A percentile compares a stretch with the other conserved stretches of the same genome.
Evolutionary conservation across 768 basidiomycete species (phyloP).

Genomic region (Peribolospora baueri): DNA sequence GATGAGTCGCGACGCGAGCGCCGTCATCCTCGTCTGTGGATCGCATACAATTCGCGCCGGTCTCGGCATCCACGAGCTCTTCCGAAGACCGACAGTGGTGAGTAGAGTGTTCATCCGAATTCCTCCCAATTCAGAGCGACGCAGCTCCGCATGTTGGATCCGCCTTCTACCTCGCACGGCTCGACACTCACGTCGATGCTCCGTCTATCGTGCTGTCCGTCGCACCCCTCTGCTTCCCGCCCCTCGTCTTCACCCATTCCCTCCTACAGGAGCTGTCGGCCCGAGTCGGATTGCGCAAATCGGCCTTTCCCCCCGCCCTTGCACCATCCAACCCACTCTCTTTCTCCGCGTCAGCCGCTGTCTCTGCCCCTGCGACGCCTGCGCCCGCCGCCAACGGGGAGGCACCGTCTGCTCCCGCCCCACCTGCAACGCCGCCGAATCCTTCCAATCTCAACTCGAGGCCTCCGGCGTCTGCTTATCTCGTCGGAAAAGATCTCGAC

Average conservation of each 20-base stretch:
- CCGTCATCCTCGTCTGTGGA: slow-evolving; percentile 58
- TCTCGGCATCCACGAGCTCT: slow-evolving; percentile 52
- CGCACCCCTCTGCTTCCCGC: slow-evolving; percentile 1
- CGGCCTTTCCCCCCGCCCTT: slow-evolving; percentile 6
- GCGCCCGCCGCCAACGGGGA: neutral
- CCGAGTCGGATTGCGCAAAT: slow-evolving; percentile 45
- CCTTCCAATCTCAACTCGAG: neutral
- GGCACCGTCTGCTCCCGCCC: neutral
- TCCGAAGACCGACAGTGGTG: slow-evolving; percentile 52
- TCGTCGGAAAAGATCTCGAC: slow-evolving; percentile 57
- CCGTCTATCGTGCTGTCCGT: neutral
- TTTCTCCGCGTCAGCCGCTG: neutral
- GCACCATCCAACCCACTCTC: slow-evolving; percentile 24
- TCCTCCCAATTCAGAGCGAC: neutral
- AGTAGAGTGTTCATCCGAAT: slow-evolving; percentile 17
- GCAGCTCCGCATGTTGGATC: too few species aligned
- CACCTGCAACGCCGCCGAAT: neutral
- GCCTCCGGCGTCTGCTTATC: slow-evolving; percentile 33
- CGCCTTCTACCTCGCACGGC: too few species aligned
- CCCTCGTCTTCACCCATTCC: neutral
- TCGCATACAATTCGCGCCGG: slow-evolving; percentile 47
- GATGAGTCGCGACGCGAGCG: slow-evolving; percentile 37
- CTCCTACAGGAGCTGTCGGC: slow-evolving; percentile 43
- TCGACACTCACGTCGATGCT: neutral
- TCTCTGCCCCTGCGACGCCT: neutral